These are phyloP conservation scores for Corchorus olitorius DNA, from an alignment of 345 rosid genomes.

Conservation along the genomic window DNA sequence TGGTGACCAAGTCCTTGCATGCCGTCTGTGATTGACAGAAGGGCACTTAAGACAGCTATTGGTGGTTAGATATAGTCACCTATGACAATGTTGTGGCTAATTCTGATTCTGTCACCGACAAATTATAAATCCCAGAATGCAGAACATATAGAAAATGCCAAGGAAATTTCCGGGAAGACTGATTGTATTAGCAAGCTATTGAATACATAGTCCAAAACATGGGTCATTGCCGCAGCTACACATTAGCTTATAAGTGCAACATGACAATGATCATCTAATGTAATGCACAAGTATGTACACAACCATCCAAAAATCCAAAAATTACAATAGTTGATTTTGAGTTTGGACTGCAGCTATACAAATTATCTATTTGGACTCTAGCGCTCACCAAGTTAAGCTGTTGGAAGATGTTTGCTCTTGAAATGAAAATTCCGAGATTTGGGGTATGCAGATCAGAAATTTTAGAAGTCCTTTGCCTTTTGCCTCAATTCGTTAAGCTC, in stretches of 20 bases:
- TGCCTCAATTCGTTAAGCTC: constrained; percentile 70
- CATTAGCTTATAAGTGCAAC: constrained; percentile 4
- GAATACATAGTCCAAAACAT: neutral
- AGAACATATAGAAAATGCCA: neutral
- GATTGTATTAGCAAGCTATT: constrained; percentile 3
- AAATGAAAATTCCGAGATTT: neutral
- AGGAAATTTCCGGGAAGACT: neutral
- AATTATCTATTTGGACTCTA: constrained; percentile 18
- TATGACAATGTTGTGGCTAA: neutral
- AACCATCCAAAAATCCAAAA: constrained; percentile 20
- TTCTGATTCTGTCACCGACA: neutral
- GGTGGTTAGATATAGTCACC: neutral
- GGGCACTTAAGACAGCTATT: neutral
- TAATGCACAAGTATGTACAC: constrained; percentile 14
- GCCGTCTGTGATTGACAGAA: neutral
- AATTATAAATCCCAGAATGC: neutral
- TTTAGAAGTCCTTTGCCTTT: constrained; percentile 46
- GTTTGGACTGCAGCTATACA: constrained; percentile 23
- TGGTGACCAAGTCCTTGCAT: neutral
- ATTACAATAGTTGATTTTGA: neutral
- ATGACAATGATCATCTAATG: neutral
- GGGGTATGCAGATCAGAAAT: neutral
- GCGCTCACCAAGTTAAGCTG: constrained; percentile 9
- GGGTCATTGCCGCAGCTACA: neutral
- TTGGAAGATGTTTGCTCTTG: neutral